These are phyloP conservation scores for Monosporascus sp. DNA, from an alignment of 2,329 filamentous ascomycete species.

Conservation along the genomic window DNA sequence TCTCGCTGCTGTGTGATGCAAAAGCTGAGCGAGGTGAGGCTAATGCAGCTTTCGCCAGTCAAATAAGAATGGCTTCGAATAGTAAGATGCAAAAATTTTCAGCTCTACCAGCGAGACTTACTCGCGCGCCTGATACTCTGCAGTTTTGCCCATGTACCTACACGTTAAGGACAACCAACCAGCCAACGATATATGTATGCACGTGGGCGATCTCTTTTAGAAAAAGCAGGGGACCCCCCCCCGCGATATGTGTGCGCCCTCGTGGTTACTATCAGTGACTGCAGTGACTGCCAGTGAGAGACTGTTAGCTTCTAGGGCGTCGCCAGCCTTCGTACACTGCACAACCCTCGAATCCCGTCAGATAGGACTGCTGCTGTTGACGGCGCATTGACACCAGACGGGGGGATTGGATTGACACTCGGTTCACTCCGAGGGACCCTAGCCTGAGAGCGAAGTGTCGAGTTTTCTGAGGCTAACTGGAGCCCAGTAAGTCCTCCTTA, in stretches of 20 bases:
- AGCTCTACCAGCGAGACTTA: not conserved
- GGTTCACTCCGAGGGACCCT: not conserved
- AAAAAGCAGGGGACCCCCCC: slow-evolving; percentile 3
- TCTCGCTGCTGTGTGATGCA: not conserved
- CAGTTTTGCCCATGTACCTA: no score
- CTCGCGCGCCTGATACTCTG: no score
- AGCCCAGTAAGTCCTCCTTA: no score
- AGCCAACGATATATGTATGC: no score
- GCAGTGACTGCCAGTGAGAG: not conserved
- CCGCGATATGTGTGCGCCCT: no score
- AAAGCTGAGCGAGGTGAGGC: not conserved
- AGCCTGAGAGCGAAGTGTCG: no score
- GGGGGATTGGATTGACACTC: not conserved
- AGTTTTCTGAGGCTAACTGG: no score
- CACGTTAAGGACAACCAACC: no score
- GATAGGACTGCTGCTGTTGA: no score
- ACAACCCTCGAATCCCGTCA: no score
- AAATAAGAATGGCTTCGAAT: not conserved
- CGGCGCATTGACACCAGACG: not conserved
- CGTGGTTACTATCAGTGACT: no score
- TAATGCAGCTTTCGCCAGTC: not conserved
- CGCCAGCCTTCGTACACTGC: not conserved
- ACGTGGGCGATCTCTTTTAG: no score
- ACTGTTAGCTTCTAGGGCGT: not conserved
- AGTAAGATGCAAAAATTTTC: not conserved